Evolutionary conservation across 2,329 filamentous ascomycete species (phyloP).

Genomic region (Pseudogymnoascus sp.): DNA sequence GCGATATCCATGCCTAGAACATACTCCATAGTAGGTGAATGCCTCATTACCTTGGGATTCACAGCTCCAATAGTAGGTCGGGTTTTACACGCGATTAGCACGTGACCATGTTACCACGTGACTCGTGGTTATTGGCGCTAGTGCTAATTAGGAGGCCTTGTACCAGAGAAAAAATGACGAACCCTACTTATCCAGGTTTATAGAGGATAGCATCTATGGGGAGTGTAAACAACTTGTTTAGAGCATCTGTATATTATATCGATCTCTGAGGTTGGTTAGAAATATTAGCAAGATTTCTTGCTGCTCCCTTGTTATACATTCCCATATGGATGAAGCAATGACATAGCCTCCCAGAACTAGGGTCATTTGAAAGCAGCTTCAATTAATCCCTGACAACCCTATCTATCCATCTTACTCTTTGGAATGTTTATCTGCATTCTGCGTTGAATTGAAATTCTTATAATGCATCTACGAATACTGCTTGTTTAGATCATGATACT

Average conservation of each 20-base stretch:
- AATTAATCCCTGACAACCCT: background rate
- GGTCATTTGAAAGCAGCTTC: background rate
- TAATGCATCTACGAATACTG: background rate
- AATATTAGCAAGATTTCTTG: background rate
- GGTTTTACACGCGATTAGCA: background rate
- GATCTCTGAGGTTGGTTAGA: background rate
- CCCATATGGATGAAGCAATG: background rate
- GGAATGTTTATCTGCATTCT: background rate
- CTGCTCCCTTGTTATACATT: background rate
- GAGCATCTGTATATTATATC: background rate
- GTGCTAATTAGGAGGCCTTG: background rate
- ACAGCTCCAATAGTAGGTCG: background rate
- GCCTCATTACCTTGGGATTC: background rate
- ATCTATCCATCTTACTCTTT: background rate
- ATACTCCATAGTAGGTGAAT: background rate
- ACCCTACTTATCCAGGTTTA: background rate
- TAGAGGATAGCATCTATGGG: background rate
- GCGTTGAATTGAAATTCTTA: background rate
- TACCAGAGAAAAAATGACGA: background rate
- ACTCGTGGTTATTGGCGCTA: background rate
- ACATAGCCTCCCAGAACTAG: background rate
- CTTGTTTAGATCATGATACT: slow-evolving; percentile 54
- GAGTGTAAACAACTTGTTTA: background rate
- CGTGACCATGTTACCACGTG: background rate
- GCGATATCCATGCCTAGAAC: background rate